Evolutionary conservation across 768 basidiomycete genomes (phyloP).

Genomic region (Suillus spraguei): DNA sequence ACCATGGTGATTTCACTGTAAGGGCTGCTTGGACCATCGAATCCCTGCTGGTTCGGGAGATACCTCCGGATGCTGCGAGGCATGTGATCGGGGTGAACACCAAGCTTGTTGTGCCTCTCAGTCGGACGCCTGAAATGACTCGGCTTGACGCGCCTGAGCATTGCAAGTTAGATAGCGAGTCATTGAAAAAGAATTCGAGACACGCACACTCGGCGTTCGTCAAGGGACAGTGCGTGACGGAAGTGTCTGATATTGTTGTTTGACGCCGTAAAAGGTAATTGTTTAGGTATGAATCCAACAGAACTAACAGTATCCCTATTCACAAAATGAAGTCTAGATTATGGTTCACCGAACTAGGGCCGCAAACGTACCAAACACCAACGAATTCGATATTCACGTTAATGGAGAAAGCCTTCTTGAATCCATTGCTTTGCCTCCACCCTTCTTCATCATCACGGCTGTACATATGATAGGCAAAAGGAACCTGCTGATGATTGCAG

Average conservation of each 20-base stretch:
- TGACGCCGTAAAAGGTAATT: slow-evolving; percentile 65
- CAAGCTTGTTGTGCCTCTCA: slow-evolving; percentile 41
- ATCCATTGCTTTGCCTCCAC: slow-evolving; percentile 64
- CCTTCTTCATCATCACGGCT: slow-evolving; percentile 55
- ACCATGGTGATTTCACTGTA: slow-evolving; percentile 8
- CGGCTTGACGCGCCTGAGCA: slow-evolving; percentile 33
- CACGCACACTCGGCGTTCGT: slow-evolving; percentile 59
- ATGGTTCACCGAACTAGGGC: background rate
- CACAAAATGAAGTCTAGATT: slow-evolving; percentile 11
- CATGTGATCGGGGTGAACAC: slow-evolving; percentile 55
- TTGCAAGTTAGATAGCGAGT: slow-evolving; percentile 42
- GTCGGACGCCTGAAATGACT: slow-evolving; percentile 44
- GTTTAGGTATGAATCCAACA: slow-evolving; percentile 66
- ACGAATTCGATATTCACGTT: slow-evolving; percentile 74
- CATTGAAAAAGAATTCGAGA: background rate
- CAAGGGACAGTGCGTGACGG: slow-evolving; percentile 71
- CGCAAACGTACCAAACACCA: slow-evolving; percentile 65
- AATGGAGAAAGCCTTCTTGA: slow-evolving; percentile 78
- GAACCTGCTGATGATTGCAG: slow-evolving; percentile 74
- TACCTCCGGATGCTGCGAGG: slow-evolving; percentile 36
- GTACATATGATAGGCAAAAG: slow-evolving; percentile 74
- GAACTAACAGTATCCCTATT: slow-evolving; percentile 72
- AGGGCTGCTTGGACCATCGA: background rate
- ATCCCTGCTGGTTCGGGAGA: slow-evolving; percentile 18
- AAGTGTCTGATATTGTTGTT: slow-evolving; percentile 65